Evolutionary conservation across 1,284 basidiomycete species (phyloP), one percentile per base, ranked within the genome.

Genomic region (Pterula multifida): DNA sequence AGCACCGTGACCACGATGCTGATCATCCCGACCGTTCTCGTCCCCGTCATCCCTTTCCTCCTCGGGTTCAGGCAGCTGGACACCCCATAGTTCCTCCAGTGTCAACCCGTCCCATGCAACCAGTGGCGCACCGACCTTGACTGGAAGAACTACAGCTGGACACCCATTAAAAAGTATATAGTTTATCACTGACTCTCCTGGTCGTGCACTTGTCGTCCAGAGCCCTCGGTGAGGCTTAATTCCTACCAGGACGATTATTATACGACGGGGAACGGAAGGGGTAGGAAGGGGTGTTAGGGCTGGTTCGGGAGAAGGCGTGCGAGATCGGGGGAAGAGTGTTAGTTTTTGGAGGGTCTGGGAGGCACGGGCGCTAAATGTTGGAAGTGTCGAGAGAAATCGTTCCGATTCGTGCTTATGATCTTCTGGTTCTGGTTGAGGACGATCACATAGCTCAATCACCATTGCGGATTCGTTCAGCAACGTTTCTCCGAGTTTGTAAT

Each of bases 111-210:
- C 76, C 78, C 79, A 82, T 2, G 77, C 76, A 17, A 81, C 57
- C 32, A 83, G 67, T 24, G 79, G 79, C 36, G 75, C 73, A 26
- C 80, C 79, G 3, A 70, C 55, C 59, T 73, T 75, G 23, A 72
- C 78, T 6, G 79, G 79, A 2, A 81, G 62, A 3, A 81, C 75
- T 36, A 82, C 60, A 3, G 75, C 70, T 0, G 78, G 76, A 58
- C 76, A 79, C 2, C 79, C 79, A 60, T 79, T 78, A 45, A 80
- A 66, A 15, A 81, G 64, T 49, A 76, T 65, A 58, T 81, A 82
- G 52, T 76, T 70, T 12, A 82, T 71, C 22, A 81, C 77, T 56
- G 76, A 79, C 63, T 82, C 78, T 24, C 66, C 66, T 1, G 78
- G 79, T 0, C 79, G 67, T 15, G 71, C 72, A 53, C 73, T 76